Conservation (phyloP, 768 basidiomycete genomes). For the Crassisporium funariophilum region DNA sequence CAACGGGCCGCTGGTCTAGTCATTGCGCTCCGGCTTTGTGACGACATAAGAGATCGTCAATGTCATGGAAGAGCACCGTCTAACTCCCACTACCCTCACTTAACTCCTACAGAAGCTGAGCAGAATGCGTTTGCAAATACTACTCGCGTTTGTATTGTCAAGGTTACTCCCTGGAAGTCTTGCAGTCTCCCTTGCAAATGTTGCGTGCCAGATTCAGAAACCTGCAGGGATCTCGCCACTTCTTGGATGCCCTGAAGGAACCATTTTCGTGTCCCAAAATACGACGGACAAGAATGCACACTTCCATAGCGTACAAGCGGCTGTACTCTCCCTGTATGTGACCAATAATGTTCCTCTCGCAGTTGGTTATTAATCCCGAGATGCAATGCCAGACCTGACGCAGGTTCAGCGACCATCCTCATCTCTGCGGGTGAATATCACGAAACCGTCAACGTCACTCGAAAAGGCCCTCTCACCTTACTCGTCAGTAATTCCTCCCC, state of each 20-base stretch:
- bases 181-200: slow-evolving; percentile 48
- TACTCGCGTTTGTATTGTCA: not conserved
- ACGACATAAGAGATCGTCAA: no score
- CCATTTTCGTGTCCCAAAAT: slow-evolving; percentile 57
- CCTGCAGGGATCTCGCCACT: slow-evolving; percentile 42
- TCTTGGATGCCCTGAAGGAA: slow-evolving; percentile 55
- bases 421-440: slow-evolving; percentile 61
- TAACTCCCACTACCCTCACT: no score
- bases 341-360: not conserved
- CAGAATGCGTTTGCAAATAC: no score
- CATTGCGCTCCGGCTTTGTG: no score
- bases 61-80: no score
- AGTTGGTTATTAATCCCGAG: not conserved
- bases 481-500: slow-evolving; percentile 38
- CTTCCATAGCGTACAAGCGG: slow-evolving; percentile 55
- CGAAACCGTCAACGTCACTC: slow-evolving; percentile 60
- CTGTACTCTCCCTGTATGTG: slow-evolving; percentile 55
- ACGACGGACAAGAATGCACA: slow-evolving; percentile 43
- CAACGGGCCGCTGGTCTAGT: no score
- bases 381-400: slow-evolving; percentile 37
- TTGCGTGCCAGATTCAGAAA: slow-evolving; percentile 56
- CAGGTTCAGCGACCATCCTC: slow-evolving; percentile 47
- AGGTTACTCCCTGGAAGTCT: not conserved
- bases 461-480: slow-evolving; percentile 54
- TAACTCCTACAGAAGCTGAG: no score